These are phyloP conservation scores for Globisporangium echinulatum DNA, from an alignment of 352 stramenopile genomes.

Conservation along the genomic window DNA sequence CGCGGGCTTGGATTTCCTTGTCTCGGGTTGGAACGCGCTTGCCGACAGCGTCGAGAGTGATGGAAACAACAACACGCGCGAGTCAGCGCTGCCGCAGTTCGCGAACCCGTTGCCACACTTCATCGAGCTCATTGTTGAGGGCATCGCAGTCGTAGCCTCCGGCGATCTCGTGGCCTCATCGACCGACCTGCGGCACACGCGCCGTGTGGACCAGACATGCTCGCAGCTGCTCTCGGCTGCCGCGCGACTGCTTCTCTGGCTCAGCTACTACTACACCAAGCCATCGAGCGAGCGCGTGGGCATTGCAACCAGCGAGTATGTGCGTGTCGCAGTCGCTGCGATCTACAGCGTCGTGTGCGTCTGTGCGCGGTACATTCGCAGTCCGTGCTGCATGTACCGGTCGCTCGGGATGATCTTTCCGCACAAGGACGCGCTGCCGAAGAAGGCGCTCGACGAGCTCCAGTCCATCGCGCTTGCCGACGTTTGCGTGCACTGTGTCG, in stretches of 20 bases:
- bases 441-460: constrained; percentile 42
- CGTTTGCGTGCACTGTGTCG: constrained; percentile 43
- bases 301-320: constrained; percentile 39
- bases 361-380: constrained; percentile 55
- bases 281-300: constrained; percentile 19
- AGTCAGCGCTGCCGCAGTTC: constrained; percentile 15
- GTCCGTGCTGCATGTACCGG: constrained; percentile 65
- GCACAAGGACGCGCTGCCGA: constrained; percentile 53
- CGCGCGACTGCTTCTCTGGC: constrained; percentile 49
- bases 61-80: too few species aligned
- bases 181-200: constrained; percentile 45
- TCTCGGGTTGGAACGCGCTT: constrained; percentile 32
- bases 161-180: constrained; percentile 48
- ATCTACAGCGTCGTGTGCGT: constrained; percentile 76
- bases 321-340: constrained; percentile 51
- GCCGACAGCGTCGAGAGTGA: too few species aligned
- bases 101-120: constrained; percentile 42
- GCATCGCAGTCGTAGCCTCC: constrained; percentile 35
- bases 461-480: constrained; percentile 46
- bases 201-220: constrained; percentile 60
- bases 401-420: constrained; percentile 60
- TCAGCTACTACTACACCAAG: constrained; percentile 60
- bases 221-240: constrained; percentile 51
- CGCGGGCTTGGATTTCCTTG: constrained; percentile 51
- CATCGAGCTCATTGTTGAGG: constrained; percentile 55